Evolutionary conservation across 1,284 basidiomycete genomes (phyloP), one percentile per base, ranked within the genome.

Genomic region (Laetiporus sulphureus): DNA sequence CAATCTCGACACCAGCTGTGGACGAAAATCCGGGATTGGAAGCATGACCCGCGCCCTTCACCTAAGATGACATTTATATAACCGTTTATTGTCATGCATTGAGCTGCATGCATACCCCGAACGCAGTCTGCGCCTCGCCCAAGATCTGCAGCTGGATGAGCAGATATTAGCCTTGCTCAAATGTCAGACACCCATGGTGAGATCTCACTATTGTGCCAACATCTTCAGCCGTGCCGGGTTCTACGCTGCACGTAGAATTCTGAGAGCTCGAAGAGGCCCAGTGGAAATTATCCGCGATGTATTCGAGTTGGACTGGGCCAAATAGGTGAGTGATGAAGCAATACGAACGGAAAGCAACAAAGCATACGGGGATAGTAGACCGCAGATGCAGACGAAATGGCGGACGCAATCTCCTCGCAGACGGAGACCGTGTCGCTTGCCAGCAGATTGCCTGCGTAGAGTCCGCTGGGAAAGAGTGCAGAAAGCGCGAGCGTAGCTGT

Each of bases 1-100:
- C 58, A 48, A 79, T 74, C 27, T 76, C 73, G 10, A 79, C 65
- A 13, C 75, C 75, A 0, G 57, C 48, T 2, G 73, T 74, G 0
- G 75, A 77, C 13, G 71, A 74, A 55, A 72, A 74, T 3, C 67
- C 67, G 1, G 63, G 63, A 48, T 72, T 73, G 4, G 63, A 56
- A 0, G 67, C 50, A 50, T 75, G 73, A 0, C 73, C 74, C 19
- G 68, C 75, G 5, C 70, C 66, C 51, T 73, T 74, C 45, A 76
- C 60, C 65, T 72, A 40, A 10, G 16, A n/a, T 12, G 27, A 36
- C 15, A 38, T 12, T 32, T 10, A 11, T 37, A 23, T 23, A 3
- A 25, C 22, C 21, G 30, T 6, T n/a, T 18, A 11, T 6, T 7
- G n/a, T 7, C n/a, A n/a, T 19, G 18, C 15, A 8, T 16, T 15